Conservation (phyloP, 1,284 basidiomycete species). For the Leccinum fuscescens region DNA sequence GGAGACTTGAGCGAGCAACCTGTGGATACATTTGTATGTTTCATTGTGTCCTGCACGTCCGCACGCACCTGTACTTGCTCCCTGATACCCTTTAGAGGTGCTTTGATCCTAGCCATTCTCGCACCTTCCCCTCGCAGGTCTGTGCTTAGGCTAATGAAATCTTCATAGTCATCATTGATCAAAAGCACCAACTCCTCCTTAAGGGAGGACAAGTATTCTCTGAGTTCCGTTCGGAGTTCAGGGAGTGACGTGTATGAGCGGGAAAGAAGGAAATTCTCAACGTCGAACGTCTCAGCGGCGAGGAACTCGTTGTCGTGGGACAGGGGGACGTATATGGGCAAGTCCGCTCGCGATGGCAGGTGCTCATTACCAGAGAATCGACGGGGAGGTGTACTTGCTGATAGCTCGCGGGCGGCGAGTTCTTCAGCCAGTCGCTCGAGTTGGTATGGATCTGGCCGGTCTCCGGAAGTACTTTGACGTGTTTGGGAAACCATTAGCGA, state of each 20-base stretch:
- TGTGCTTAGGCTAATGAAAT: constrained; percentile 93
- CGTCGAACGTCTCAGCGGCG: constrained; percentile 67
- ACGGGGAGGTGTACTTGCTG: constrained; percentile 9
- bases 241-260: constrained; percentile 84
- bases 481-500: constrained; percentile 19
- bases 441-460: constrained; percentile 52
- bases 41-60: neutral
- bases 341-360: constrained; percentile 36
- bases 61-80: constrained; percentile 64
- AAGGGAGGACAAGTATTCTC: constrained; percentile 79
- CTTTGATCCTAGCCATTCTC: constrained; percentile 63
- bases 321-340: constrained; percentile 76
- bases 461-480: constrained; percentile 15
- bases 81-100: constrained; percentile 65
- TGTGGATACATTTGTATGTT: constrained; percentile 28
- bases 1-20: constrained; percentile 65
- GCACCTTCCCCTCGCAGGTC: constrained; percentile 82
- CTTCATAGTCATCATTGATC: constrained; percentile 97
- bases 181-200: constrained; percentile 92
- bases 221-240: constrained; percentile 83
- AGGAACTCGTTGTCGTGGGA: constrained; percentile 79
- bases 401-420: constrained; percentile 56
- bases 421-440: constrained; percentile 73
- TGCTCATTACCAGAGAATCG: constrained; percentile 12
- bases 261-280: constrained; percentile 87